Evolutionary conservation across 1,284 basidiomycete genomes (phyloP).

Genomic region (Ceratobasidium sp.): DNA sequence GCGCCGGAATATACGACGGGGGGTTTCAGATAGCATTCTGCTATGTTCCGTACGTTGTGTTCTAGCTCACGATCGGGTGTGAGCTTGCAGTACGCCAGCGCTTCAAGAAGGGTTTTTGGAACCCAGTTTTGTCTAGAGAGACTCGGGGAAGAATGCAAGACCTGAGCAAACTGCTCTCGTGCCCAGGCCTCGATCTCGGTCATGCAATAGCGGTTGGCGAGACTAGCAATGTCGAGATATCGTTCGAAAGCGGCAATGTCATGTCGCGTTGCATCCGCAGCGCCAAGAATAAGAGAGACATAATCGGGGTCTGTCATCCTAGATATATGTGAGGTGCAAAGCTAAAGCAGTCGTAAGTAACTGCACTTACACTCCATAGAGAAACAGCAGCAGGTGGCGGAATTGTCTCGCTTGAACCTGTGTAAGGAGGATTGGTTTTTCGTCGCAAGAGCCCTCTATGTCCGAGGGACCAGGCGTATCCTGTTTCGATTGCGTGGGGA

Average conservation of each 20-base stretch:
- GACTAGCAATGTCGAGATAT: conserved; percentile 16
- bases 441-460: background rate
- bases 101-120: background rate
- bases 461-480: no score
- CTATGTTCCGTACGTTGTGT: background rate
- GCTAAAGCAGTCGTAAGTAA: background rate
- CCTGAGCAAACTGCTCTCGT: background rate
- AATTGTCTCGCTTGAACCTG: background rate
- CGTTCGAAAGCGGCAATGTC: background rate
- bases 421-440: background rate
- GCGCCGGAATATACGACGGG: no score
- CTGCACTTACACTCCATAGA: background rate
- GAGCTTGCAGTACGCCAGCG: background rate
- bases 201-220: conserved; percentile 8
- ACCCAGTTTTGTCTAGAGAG: background rate
- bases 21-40: background rate
- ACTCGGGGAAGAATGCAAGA: background rate
- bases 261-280: background rate
- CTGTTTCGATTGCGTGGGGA: background rate
- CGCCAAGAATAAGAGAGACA: background rate
- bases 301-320: conserved; percentile 12
- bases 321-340: background rate
- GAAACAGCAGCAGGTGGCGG: background rate
- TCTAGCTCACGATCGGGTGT: background rate
- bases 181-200: background rate